Evolutionary conservation across 1,139 yeast genomes (phyloP), one percentile per base, ranked within the genome.

Genomic region (Candida sp.): DNA sequence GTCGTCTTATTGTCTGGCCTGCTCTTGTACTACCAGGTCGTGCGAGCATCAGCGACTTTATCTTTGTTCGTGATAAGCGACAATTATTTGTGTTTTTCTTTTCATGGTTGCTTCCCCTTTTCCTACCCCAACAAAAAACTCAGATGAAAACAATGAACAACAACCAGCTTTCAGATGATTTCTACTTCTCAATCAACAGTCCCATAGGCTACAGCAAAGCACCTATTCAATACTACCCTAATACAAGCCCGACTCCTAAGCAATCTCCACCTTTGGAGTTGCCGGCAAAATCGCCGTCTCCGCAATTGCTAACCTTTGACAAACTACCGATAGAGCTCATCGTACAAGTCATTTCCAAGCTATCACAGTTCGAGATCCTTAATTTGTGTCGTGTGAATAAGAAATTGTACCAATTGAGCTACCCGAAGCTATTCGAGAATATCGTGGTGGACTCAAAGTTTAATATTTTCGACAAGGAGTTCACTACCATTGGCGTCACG

Each of bases 331-430:
- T 63, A 31, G 85, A 80, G 54, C 60, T 79, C 22, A 59, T 73
- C 17, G 47, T 61, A 12, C 49, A 54, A 25, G 68, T 80, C 3
- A 66, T 75, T 6, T 61, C 65, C 32, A 53, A 66, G n/a, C 58
- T 80, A 28, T 63, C 74, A 12, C 85, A 80, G 56, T 68, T 71
- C 49, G 83, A 77, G 53, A 64, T 76, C 33, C 55, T 77, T 7
- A 70, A 59, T 50, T 57, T 80, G 23, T 53, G 78, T 41, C 56
- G 64, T 5, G 72, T 72, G 0, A 69, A 65, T 53, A 68, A 56
- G 35, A 51, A 65, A 2, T 61, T 77, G 56, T 68, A 70, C 50
- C 53, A 51, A 1, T 60, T 72, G 1, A 67, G 77, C 0, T 55
- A 69, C 7, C 69, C 70, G 0, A 58, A 75, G 12, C 55, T 80